These are phyloP conservation scores for Vitis amurensis DNA, from an alignment of 164 flowering plant genomes.

Conservation along the genomic window DNA sequence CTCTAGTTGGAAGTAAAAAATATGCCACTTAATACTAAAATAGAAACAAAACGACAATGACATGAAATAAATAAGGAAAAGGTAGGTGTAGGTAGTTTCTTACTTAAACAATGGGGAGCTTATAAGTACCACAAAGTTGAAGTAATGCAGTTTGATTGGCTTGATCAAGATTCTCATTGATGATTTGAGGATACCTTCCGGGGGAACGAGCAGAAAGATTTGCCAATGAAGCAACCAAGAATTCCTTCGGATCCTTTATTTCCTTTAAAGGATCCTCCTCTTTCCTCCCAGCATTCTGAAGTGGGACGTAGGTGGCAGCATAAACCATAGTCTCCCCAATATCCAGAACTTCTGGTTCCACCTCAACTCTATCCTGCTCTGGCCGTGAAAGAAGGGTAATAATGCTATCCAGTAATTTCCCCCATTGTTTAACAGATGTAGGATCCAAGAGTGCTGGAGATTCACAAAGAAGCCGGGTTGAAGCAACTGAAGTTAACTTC, in stretches of 20 bases:
- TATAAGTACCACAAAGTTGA: constrained; percentile 63
- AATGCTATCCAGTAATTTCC: constrained; percentile 81
- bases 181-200: constrained; percentile 68
- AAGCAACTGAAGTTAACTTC: constrained; percentile 82
- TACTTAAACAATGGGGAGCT: constrained; percentile 53
- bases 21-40: background rate
- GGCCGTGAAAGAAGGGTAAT: constrained; percentile 82
- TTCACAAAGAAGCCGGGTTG: constrained; percentile 82
- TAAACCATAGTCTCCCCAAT: constrained; percentile 74
- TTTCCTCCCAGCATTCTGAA: constrained; percentile 84
- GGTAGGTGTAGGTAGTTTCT: constrained; percentile 7
- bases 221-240: constrained; percentile 64
- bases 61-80: background rate
- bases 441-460: constrained; percentile 61
- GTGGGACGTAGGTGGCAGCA: constrained; percentile 70
- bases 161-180: constrained; percentile 54
- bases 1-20: background rate
- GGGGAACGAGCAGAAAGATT: constrained; percentile 60
- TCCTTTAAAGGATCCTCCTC: constrained; percentile 89
- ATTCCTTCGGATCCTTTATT: constrained; percentile 75
- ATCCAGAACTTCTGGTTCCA: constrained; percentile 88
- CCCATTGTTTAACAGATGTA: constrained; percentile 63
- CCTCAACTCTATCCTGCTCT: constrained; percentile 79
- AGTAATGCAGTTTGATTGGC: constrained; percentile 73
- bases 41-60: background rate